These are phyloP conservation scores for Gnaphalium uliginosum DNA, from an alignment of 129 eudicot genomes.

Conservation along the genomic window DNA sequence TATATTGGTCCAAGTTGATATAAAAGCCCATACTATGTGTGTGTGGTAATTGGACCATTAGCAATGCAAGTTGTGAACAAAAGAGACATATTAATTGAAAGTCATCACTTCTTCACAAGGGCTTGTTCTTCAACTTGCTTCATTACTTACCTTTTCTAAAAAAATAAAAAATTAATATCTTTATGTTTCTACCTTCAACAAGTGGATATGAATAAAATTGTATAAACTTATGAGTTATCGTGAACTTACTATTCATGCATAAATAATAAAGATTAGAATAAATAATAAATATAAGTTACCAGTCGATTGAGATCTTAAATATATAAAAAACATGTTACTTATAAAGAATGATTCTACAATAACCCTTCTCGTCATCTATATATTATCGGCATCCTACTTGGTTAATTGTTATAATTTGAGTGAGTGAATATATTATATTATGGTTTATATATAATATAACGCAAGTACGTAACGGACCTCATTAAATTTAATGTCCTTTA, in stretches of 20 bases:
- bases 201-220: constrained; percentile 16
- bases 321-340: no score
- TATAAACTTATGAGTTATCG: not conserved
- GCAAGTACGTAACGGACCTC: constrained; percentile 1
- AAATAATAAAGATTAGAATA: not conserved
- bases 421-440: no score
- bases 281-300: no score
- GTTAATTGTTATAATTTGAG: not conserved
- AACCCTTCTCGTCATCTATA: no score
- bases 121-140: constrained; percentile 34
- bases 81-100: constrained; percentile 13
- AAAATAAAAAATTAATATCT: no score
- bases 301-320: no score
- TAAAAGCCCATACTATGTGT: constrained; percentile 26
- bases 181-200: not conserved
- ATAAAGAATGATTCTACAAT: no score
- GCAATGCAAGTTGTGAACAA: constrained; percentile 35
- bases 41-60: constrained; percentile 15
- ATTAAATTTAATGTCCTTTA: not conserved
- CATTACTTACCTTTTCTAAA: not conserved
- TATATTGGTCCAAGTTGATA: not conserved
- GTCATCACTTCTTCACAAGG: constrained; percentile 22
- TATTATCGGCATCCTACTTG: no score
- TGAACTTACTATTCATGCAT: constrained; percentile 1
- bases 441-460: no score